Conservation (phyloP, 441 rosid species). For the Capsella rubella region DNA sequence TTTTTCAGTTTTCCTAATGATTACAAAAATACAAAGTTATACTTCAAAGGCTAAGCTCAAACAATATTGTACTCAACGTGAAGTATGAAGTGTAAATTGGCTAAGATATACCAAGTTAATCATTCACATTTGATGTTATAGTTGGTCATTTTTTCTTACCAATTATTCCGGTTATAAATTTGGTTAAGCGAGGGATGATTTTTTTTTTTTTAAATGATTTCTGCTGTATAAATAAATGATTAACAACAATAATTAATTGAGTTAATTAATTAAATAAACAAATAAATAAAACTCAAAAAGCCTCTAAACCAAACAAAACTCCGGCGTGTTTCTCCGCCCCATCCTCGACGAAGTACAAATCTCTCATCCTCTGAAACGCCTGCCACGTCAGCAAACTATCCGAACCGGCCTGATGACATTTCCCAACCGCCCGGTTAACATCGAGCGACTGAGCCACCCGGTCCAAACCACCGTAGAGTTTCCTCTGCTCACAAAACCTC, state of each 20-base stretch:
- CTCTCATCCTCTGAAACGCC: conserved; percentile 87
- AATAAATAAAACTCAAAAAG: conserved; percentile 17
- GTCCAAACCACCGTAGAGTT: conserved; percentile 84
- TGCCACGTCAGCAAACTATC: conserved; percentile 95
- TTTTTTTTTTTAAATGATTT: no score
- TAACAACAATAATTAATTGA: conserved; percentile 18
- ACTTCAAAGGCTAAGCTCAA: not conserved
- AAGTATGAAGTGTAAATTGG: not conserved
- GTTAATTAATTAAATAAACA: not conserved
- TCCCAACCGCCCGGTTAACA: conserved; percentile 79
- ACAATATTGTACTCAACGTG: not conserved
- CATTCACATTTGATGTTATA: not conserved
- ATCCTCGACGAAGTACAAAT: conserved; percentile 62
- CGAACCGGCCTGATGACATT: conserved; percentile 94
- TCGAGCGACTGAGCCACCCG: conserved; percentile 77
- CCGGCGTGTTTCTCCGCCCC: conserved; percentile 88
- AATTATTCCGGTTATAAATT: not conserved
- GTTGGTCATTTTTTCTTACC: no score
- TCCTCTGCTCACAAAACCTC: conserved; percentile 69
- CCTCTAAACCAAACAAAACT: conserved; percentile 82
- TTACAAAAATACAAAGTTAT: not conserved
- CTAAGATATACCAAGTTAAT: not conserved
- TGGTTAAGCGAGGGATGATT: not conserved
- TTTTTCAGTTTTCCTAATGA: not conserved
- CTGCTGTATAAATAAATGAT: conserved; percentile 3